Evolutionary conservation across 108 stramenopile genomes (phyloP).

Genomic region (Aureococcus anophagefferens): DNA sequence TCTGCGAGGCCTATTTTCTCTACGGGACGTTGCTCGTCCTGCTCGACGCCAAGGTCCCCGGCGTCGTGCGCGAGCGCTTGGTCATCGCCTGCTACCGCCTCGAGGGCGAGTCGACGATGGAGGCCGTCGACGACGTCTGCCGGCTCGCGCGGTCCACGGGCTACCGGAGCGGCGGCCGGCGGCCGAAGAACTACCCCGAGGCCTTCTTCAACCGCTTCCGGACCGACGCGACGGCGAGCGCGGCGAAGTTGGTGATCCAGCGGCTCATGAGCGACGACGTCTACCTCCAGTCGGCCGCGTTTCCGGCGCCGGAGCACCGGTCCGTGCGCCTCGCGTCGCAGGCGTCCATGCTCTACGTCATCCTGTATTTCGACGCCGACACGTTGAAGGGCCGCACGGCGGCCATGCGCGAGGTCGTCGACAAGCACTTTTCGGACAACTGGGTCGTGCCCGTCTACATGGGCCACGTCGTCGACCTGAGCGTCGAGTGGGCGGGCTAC

Average conservation of each 20-base stretch:
- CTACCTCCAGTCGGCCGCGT: conserved; percentile 37
- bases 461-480: conserved; percentile 50
- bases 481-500: conserved; percentile 43
- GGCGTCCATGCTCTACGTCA: conserved; percentile 53
- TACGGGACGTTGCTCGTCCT: conserved; percentile 51
- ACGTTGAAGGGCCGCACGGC: conserved; percentile 28
- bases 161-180: conserved; percentile 24
- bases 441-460: conserved; percentile 49
- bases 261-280: conserved; percentile 50
- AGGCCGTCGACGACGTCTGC: conserved; percentile 5
- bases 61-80: conserved; percentile 46
- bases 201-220: conserved; percentile 34
- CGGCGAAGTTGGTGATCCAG: conserved; percentile 36
- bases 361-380: conserved; percentile 46
- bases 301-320: conserved; percentile 48
- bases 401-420: conserved; percentile 49
- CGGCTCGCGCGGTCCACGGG: conserved; percentile 24
- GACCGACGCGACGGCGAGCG: conserved; percentile 17
- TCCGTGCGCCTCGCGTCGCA: conserved; percentile 48
- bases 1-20: conserved; percentile 52
- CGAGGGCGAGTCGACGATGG: conserved; percentile 14
- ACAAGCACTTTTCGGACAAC: conserved; percentile 55
- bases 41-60: conserved; percentile 40
- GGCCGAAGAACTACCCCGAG: conserved; percentile 15
- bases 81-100: conserved; percentile 41